Percentiles rank a stretch among this genome's conserved stretches.
Conservation (phyloP, 2,329 filamentous ascomycete species). For the Dactylella cylindrospora region DNA sequence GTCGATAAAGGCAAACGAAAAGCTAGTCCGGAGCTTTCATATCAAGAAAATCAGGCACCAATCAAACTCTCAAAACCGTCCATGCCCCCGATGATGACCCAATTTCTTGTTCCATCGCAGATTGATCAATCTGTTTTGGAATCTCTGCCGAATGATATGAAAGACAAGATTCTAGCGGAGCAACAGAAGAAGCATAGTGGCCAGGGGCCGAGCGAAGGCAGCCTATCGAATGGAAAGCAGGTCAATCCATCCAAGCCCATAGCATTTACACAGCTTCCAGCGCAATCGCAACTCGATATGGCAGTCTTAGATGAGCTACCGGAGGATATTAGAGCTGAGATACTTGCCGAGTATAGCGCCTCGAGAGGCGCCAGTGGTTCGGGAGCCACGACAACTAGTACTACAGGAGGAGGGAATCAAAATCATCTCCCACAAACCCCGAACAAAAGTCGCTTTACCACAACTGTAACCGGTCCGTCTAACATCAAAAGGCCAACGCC, state of each 20-base stretch:
- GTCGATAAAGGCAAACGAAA: constrained; percentile 52
- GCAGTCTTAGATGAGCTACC: constrained; percentile 82
- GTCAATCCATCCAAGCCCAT: constrained; percentile 52
- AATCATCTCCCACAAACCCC: constrained; percentile 58
- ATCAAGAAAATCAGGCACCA: constrained; percentile 59
- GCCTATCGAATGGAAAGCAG: constrained; percentile 47
- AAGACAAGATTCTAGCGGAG: constrained; percentile 70
- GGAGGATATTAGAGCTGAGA: constrained; percentile 79
- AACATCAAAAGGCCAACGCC: constrained; percentile 62
- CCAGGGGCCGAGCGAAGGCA: constrained; percentile 47
- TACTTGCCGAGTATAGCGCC: constrained; percentile 69
- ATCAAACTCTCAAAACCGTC: constrained; percentile 66
- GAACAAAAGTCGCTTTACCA: constrained; percentile 57
- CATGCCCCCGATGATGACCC: constrained; percentile 67
- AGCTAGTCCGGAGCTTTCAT: constrained; percentile 48
- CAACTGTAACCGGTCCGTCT: constrained; percentile 54
- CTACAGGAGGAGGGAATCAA: constrained; percentile 51
- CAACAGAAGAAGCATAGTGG: constrained; percentile 50
- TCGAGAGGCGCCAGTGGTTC: neutral
- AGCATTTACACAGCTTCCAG: constrained; percentile 48
- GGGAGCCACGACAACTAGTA: constrained; percentile 49
- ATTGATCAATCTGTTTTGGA: constrained; percentile 78
- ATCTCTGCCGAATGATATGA: constrained; percentile 80
- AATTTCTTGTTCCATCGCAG: constrained; percentile 86
- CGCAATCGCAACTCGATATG: constrained; percentile 78